A percentile compares a stretch with the other conserved stretches of the same genome.
Conservation (phyloP, 805 yeast genomes). For the Wickerhamomyces ciferrii region DNA sequence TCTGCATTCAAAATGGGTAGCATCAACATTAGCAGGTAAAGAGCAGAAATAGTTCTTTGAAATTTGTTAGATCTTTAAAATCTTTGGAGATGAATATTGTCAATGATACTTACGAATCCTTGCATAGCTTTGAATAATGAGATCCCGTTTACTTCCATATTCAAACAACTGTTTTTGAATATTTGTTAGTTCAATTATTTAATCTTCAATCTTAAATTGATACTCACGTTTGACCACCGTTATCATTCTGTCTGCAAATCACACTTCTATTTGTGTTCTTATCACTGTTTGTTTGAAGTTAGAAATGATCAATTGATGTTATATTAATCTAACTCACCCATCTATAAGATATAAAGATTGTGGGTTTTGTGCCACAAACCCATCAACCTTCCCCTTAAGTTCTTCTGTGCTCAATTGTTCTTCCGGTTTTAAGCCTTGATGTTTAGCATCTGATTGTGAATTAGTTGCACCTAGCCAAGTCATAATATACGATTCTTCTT, state of each 20-base stretch:
- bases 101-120: conserved; percentile 21
- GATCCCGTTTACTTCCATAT: conserved; percentile 33
- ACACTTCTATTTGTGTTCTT: conserved; percentile 27
- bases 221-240: conserved; percentile 35
- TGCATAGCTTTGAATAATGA: conserved; percentile 45
- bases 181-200: not conserved
- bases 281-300: conserved; percentile 5
- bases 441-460: not conserved
- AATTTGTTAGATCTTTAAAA: not conserved
- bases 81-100: not conserved
- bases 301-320: not conserved
- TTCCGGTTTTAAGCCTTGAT: not conserved
- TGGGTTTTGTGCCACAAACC: conserved; percentile 9
- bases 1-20: conserved; percentile 48
- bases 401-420: conserved; percentile 1
- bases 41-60: conserved; percentile 41
- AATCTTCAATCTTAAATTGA: not conserved
- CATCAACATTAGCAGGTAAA: conserved; percentile 40
- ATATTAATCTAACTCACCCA: conserved; percentile 12
- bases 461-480: not conserved
- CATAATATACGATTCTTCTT: too few relatives aligned
- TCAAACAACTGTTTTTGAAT: conserved; percentile 36
- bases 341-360: conserved; percentile 16
- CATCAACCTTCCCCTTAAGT: conserved; percentile 5
- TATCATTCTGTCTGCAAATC: conserved; percentile 38